phyloP scores from a whole-genome alignment of 768 basidiomycete species.

The Phylloporus rhodoxanthus region DNA sequence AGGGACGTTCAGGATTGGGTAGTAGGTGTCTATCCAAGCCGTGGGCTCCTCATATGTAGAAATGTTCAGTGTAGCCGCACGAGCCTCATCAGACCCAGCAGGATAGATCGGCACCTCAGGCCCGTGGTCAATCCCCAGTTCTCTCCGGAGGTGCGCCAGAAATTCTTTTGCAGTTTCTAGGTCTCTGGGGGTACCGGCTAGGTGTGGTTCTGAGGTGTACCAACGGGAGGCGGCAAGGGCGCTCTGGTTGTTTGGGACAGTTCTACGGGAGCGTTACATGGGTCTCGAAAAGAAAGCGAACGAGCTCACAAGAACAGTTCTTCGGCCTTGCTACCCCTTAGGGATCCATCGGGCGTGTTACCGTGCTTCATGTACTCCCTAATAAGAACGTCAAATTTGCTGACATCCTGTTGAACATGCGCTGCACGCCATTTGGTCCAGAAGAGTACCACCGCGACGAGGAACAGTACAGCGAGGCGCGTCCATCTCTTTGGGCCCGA shows the following conservation, averaged over 20 bases:
- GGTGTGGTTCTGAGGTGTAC: conserved; percentile 51
- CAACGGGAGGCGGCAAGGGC: conserved; percentile 47
- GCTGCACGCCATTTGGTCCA: conserved; percentile 4
- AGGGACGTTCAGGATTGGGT: conserved; percentile 67
- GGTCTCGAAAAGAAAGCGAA: not conserved
- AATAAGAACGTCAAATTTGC: conserved; percentile 11
- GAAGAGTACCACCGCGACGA: conserved; percentile 11
- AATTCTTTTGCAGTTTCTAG: conserved; percentile 52
- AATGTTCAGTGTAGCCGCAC: conserved; percentile 46
- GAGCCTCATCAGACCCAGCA: conserved; percentile 52
- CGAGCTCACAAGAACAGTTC: conserved; percentile 39
- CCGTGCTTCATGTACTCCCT: conserved; percentile 17
- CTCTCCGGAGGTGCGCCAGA: conserved; percentile 44
- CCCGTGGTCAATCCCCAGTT: conserved; percentile 37
- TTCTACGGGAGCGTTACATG: conserved; percentile 27
- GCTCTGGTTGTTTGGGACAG: conserved; percentile 46
- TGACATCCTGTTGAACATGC: conserved; percentile 6
- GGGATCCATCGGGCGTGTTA: conserved; percentile 12
- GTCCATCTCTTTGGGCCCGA: conserved; percentile 12
- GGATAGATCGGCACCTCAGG: conserved; percentile 42
- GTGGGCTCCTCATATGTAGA: conserved; percentile 34
- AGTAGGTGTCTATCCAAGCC: conserved; percentile 69
- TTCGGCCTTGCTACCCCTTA: conserved; percentile 38
- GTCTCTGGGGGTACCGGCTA: conserved; percentile 55
- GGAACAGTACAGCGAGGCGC: conserved; percentile 5